Evolutionary conservation across 768 basidiomycete species (phyloP), one percentile per base, ranked within the genome.

Genomic region (Sarcodon sp.): DNA sequence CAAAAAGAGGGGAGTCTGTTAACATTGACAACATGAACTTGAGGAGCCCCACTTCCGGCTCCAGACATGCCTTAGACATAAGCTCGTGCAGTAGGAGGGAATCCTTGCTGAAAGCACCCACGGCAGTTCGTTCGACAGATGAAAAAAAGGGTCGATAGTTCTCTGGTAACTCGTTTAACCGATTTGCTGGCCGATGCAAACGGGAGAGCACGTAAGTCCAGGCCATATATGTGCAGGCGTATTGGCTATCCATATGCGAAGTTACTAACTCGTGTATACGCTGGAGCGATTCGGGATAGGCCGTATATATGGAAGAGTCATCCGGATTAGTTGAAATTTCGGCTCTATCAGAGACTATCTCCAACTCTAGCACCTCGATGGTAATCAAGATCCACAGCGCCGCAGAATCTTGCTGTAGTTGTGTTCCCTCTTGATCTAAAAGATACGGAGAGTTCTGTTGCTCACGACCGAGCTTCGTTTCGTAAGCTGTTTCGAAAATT

Each of bases 131-230:
- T 38, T 75, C 62, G 43, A 79, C 65, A 35, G 67, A 64, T 33
- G 77, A 69, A 59, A 83, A 70, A 61, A 87, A 78, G 3, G 65
- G 50, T 31, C 65, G 68, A 61, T 80, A 84, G 11, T 73, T 57
- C 12, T 69, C 61, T 15, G 80, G 79, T 33, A 81, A 61, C 50
- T 76, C 71, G 53, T 72, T 68, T 56, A 69, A 54, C 44, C 73
- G 63, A n/a, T 55, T 47, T 1, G 71, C 75, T 46, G 70, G 68
- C 10, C 66, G 58, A 15, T 68, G 60, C n/a, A 87, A 59, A 33
- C 79, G 73, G 9, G 80, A 81, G 3, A 94, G 73, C 1, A 92
- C 76, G 57, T 81, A 88, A 0, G 90, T 72, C 93, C 93, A 97
- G 0, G 80, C 81, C 6, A 92, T 68, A 55, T 86, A 83, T 4